Percentiles rank a stretch among this genome's conserved stretches.
phyloP scores from a whole-genome alignment of 2,329 filamentous ascomycete genomes.

The Epicoccum nigrum region DNA sequence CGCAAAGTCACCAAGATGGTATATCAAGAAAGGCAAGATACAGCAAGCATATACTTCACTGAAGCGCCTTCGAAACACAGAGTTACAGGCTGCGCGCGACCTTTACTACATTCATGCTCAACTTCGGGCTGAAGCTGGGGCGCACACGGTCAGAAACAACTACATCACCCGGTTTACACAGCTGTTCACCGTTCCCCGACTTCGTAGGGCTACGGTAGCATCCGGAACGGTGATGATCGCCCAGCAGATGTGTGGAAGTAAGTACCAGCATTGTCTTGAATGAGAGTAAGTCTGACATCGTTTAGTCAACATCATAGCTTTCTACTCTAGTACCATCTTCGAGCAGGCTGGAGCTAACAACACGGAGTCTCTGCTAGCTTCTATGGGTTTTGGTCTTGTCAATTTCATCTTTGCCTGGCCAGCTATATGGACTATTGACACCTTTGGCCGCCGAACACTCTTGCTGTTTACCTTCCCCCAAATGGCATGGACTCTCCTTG shows the following conservation, averaged over 20 bases:
- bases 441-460: constrained; percentile 57
- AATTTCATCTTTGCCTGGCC: constrained; percentile 65
- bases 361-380: constrained; percentile 54
- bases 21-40: constrained; percentile 49
- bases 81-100: constrained; percentile 50
- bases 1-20: constrained; percentile 14
- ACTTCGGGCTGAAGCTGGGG: constrained; percentile 32
- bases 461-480: constrained; percentile 56
- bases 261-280: background rate
- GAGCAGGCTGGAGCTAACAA: constrained; percentile 50
- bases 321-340: constrained; percentile 58
- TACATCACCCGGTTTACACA: constrained; percentile 55
- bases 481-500: constrained; percentile 57
- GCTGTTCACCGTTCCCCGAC: constrained; percentile 69
- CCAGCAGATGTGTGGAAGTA: constrained; percentile 63
- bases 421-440: constrained; percentile 64
- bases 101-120: constrained; percentile 51
- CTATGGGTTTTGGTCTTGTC: constrained; percentile 62
- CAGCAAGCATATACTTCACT: constrained; percentile 47
- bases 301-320: constrained; percentile 53
- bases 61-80: constrained; percentile 39
- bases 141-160: constrained; percentile 17
- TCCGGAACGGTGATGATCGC: constrained; percentile 77
- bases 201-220: constrained; percentile 73
- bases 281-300: background rate